These are phyloP conservation scores for Gliomastix tumulicola DNA, from an alignment of 2,329 filamentous ascomycete genomes.

Conservation along the genomic window DNA sequence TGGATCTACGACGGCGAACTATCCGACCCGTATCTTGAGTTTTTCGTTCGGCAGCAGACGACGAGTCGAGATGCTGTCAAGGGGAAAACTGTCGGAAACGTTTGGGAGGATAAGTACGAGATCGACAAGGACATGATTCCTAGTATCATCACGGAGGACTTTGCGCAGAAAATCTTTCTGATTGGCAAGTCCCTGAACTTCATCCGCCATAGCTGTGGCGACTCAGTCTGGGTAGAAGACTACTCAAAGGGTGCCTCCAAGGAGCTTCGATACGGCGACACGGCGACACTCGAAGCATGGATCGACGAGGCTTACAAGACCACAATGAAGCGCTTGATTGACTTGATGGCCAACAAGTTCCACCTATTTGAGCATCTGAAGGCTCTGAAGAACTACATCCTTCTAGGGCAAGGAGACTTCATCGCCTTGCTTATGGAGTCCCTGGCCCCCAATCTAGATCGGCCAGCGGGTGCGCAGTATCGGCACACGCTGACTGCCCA, in stretches of 20 bases:
- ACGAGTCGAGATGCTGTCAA: conserved; percentile 38
- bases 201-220: conserved; percentile 90
- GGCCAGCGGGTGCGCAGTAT: conserved; percentile 94
- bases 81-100: conserved; percentile 67
- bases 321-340: conserved; percentile 90
- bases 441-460: conserved; percentile 82
- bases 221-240: conserved; percentile 89
- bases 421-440: conserved; percentile 97
- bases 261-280: conserved; percentile 88
- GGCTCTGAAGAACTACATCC: conserved; percentile 88
- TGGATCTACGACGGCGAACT: conserved; percentile 99
- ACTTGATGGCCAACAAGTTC: conserved; percentile 93
- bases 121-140: conserved; percentile 81
- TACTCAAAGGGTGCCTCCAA: conserved; percentile 93
- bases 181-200: conserved; percentile 99
- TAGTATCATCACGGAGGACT: conserved; percentile 86
- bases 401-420: conserved; percentile 94
- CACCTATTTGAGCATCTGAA: conserved; percentile 87
- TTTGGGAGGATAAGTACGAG: conserved; percentile 98
- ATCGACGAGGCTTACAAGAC: conserved; percentile 98
- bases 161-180: conserved; percentile 92
- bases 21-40: conserved; percentile 91
- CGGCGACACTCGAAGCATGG: conserved; percentile 80
- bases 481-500: conserved; percentile 96
- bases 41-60: conserved; percentile 85